phyloP scores from a whole-genome alignment of 768 basidiomycete species.

The Boletus rufocinnamomeus region DNA sequence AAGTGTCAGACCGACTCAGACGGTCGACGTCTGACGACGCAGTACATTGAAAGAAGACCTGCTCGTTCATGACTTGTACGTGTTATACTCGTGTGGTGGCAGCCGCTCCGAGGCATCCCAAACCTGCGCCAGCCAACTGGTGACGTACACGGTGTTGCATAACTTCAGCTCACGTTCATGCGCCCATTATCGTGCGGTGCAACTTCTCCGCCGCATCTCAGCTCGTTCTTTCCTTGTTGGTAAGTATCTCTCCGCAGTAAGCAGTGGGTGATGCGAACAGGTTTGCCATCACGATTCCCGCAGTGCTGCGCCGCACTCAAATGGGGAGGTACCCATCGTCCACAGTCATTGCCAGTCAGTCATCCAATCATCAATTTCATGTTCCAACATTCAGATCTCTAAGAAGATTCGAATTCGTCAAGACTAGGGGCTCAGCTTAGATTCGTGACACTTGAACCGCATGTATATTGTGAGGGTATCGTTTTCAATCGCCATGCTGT shows the following conservation, averaged over 20 bases:
- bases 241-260: background rate
- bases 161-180: background rate
- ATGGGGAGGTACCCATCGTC: background rate
- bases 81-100: background rate
- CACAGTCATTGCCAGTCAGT: no score
- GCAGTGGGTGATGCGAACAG: background rate
- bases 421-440: no score
- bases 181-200: background rate
- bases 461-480: no score
- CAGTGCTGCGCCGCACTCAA: no score
- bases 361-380: background rate
- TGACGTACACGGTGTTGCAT: background rate
- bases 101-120: background rate
- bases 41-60: background rate
- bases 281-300: no score
- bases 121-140: background rate
- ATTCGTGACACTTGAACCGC: no score
- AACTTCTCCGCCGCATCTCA: background rate
- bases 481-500: no score
- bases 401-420: background rate
- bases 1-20: no score
- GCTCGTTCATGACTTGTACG: background rate
- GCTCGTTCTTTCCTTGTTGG: background rate
- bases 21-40: no score
- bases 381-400: background rate